Base-by-base conservation (phyloP, 2,329 filamentous ascomycete species). In the Pestalotiopsis fici region DNA sequence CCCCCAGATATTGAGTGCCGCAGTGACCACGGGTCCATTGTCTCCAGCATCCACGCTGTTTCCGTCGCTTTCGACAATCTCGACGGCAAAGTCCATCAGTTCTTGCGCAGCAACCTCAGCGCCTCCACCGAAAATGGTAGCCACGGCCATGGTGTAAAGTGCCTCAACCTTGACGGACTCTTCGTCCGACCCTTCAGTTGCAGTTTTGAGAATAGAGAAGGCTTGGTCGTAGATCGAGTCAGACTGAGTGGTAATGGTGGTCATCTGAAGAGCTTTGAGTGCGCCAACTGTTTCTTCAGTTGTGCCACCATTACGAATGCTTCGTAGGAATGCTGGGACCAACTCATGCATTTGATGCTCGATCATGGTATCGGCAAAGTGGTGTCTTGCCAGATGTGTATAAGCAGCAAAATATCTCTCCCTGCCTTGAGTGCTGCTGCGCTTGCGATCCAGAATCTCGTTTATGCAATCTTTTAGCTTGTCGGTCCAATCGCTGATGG, bases 51-150 rank as follows among this genome's bases (percentile, higher is more conserved):
- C 88, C 55, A 95, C 85, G 2, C 85, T 88, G 50, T 91, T 85
- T 2, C 94, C 94, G 71, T 97, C 94, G 7, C 90, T 93, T 68
- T 93, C 90, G 21, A 94, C 83, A 62, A 97, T 93, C 67, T 94
- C 92, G 12, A 95, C 81, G 31, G 95, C 82, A 70, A 91, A 93
- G 2, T 90, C 88, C 84, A 97, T 91, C 59, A 93, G 83, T 39
- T 94, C 91, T 54, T 91, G 83, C 0, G 90, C 88, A 23, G 90
- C 90, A 37, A 90, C 88, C 35, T 88, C 85, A 4, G 88, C 87
- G 1, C 91, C 92, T 2, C 93, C 93, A 18, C 91, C 92, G 72
- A 93, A 95, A 72, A 93, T 88, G 1, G 91, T 88, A 27, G 89
- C 88, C n/a, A 92, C 86, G 43, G 89, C 87, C 65, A 97, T 86